Base-by-base conservation (phyloP, 177 flowering plant genomes). In the Vitis hybrid region DNA sequence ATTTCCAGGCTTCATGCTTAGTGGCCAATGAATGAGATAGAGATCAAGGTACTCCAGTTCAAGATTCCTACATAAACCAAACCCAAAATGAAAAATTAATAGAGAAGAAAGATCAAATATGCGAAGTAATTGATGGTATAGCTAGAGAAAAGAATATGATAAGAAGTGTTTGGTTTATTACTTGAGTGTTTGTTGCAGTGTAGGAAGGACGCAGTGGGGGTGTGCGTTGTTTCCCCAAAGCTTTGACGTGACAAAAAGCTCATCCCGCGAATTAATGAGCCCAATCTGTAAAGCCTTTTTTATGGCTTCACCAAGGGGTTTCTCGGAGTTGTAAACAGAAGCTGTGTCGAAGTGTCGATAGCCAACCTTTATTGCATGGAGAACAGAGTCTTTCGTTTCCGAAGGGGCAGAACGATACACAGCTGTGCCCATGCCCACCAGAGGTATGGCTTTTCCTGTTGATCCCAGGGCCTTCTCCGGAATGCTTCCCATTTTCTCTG, bases 211-310 rank as follows among this genome's bases (percentile, higher is more conserved):
- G 4, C 56, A 79, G 18, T 79, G 77, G n/a, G 12, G 76, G 52
- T 88, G 74, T 5, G 85, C 74, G 40, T 76, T 69, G 10, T 10
- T 60, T 57, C 75, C 68, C 82, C 81, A 83, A 2, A 85, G 72
- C 74, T 86, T 86, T 15, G 85, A 80, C 6, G 90, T 82, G 63
- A 88, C 70, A 67, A 88, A 88, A 54, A 88, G 72, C 16, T 87
- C 81, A 11, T 73, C 74, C 1, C 88, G 76, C 11, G 79, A 65
- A 15, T 72, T 73, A 60, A 84, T 60, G 21, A 89, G 74, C 7
- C 89, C 85, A 7, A 24, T 72, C 4, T 18, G 52, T 2, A 88
- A 19, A 8, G 92, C 88, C 32, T 81, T 73, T 6, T 68, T 66
- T 11, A 88, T 61, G 3, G 88, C 88, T 60, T 72, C 70, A 2